These are phyloP conservation scores for Albugo laibachii DNA, from an alignment of 352 stramenopile genomes.

Conservation along the genomic window DNA sequence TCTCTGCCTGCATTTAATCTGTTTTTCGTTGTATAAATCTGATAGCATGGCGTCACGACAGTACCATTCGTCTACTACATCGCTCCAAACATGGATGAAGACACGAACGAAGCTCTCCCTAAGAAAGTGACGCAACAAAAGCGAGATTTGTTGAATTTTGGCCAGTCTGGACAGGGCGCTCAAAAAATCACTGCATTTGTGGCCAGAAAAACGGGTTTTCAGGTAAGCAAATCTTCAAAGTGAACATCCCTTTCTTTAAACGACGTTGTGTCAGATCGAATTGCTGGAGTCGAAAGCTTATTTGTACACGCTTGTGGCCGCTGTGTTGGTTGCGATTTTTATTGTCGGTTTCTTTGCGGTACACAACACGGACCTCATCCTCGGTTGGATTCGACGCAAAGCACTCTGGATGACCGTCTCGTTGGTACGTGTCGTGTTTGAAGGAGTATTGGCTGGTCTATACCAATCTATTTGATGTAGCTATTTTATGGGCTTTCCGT, in stretches of 20 bases:
- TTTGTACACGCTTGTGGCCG: conserved; percentile 23
- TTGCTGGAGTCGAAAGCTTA: conserved; percentile 54
- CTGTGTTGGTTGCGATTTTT: conserved; percentile 13
- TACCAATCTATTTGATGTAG: conserved; percentile 7
- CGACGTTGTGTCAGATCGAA: conserved; percentile 12
- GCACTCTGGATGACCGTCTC: conserved; percentile 77
- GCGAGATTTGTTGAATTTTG: conserved; percentile 59
- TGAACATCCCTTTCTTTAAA: neutral
- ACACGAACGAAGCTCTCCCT: conserved; percentile 23
- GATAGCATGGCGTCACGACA: conserved; percentile 56
- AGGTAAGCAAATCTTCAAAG: conserved; percentile 14
- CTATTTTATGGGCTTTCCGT: conserved; percentile 77
- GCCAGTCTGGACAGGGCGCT: conserved; percentile 47
- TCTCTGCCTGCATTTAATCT: neutral
- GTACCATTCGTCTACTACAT: conserved; percentile 62
- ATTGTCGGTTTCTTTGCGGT: conserved; percentile 38
- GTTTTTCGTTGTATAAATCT: neutral
- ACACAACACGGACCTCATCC: conserved; percentile 40
- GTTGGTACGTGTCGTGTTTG: conserved; percentile 15
- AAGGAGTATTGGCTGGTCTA: neutral
- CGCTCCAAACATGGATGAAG: conserved; percentile 28
- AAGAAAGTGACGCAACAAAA: conserved; percentile 29
- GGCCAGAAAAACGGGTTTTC: conserved; percentile 65
- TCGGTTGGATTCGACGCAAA: conserved; percentile 54
- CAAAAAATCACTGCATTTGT: conserved; percentile 51